These are phyloP conservation scores for Spatholobus suberectus DNA, from an alignment of 306 rosid species.

Conservation along the genomic window DNA sequence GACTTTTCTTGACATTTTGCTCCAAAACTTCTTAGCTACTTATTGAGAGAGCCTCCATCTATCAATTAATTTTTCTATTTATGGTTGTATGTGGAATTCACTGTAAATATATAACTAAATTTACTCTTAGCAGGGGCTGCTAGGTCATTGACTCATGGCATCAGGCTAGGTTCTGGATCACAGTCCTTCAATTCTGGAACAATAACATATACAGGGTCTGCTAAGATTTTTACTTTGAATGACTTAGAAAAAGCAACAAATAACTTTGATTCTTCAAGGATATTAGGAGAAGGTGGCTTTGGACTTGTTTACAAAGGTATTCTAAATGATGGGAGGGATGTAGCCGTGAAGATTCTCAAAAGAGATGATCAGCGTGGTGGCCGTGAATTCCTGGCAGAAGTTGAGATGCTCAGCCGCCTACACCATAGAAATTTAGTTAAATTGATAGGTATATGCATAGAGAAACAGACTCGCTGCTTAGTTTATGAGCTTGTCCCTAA, in stretches of 20 bases:
- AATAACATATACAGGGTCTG: slow-evolving; percentile 73
- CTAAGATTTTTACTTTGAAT: slow-evolving; percentile 71
- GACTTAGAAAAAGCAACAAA: slow-evolving; percentile 85
- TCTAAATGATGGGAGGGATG: slow-evolving; percentile 83
- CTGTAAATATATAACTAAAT: slow-evolving; percentile 18
- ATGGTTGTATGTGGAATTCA: slow-evolving; percentile 1
- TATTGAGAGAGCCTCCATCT: not conserved
- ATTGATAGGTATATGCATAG: slow-evolving; percentile 86
- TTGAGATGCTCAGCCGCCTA: slow-evolving; percentile 95
- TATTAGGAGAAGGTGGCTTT: slow-evolving; percentile 99
- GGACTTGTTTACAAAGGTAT: slow-evolving; percentile 84
- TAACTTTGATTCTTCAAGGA: slow-evolving; percentile 76
- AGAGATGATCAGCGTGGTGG: slow-evolving; percentile 85
- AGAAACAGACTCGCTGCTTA: slow-evolving; percentile 82
- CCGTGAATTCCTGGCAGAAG: slow-evolving; percentile 96
- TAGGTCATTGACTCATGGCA: slow-evolving; percentile 36
- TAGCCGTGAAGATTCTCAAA: slow-evolving; percentile 94
- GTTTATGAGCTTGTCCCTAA: slow-evolving; percentile 95
- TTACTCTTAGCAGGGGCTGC: slow-evolving; percentile 53
- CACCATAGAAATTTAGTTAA: slow-evolving; percentile 96
- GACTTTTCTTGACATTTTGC: slow-evolving; percentile 10
- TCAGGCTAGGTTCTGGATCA: slow-evolving; percentile 59
- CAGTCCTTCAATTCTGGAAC: slow-evolving; percentile 58
- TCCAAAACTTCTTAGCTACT: not conserved
- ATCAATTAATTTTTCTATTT: not conserved